Evolutionary conservation across 768 basidiomycete genomes (phyloP).

Genomic region (Xerocomellus chrysenteron): DNA sequence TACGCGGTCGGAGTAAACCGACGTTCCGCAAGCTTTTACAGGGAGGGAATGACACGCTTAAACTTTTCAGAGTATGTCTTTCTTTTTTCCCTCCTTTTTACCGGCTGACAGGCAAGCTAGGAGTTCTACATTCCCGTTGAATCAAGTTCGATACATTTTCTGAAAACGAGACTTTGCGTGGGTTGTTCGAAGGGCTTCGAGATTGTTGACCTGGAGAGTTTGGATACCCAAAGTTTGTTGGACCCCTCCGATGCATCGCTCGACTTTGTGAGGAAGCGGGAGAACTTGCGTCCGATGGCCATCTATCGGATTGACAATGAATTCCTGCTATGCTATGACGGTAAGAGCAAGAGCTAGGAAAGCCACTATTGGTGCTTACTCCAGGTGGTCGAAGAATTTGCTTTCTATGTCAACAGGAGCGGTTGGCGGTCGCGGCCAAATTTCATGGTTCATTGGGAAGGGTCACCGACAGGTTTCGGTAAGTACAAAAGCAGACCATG

Average conservation of each 20-base stretch:
- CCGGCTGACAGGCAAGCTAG: conserved; percentile 37
- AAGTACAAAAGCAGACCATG: conserved; percentile 31
- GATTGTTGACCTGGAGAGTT: conserved; percentile 94
- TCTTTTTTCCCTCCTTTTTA: background rate
- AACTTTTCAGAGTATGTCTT: conserved; percentile 74
- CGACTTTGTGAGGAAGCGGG: conserved; percentile 89
- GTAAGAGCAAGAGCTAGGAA: conserved; percentile 44
- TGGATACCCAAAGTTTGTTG: conserved; percentile 94
- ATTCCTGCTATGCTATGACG: conserved; percentile 96
- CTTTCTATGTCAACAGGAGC: conserved; percentile 97
- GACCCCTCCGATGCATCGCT: conserved; percentile 90
- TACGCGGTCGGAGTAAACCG: conserved; percentile 76
- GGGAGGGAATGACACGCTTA: conserved; percentile 91
- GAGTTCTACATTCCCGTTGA: conserved; percentile 99
- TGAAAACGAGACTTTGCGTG: conserved; percentile 96
- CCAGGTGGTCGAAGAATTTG: conserved; percentile 67
- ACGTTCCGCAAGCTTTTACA: conserved; percentile 95
- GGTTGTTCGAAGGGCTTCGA: conserved; percentile 98
- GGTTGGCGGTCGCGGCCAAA: conserved; percentile 87
- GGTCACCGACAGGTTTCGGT: conserved; percentile 93
- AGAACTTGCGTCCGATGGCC: conserved; percentile 89
- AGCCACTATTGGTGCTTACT: conserved; percentile 5
- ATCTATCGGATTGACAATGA: conserved; percentile 97
- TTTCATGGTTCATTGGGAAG: conserved; percentile 98
- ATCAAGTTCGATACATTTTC: conserved; percentile 93